Base-by-base conservation (phyloP, 352 stramenopile species). In the Halophytophthora polymorphica region DNA sequence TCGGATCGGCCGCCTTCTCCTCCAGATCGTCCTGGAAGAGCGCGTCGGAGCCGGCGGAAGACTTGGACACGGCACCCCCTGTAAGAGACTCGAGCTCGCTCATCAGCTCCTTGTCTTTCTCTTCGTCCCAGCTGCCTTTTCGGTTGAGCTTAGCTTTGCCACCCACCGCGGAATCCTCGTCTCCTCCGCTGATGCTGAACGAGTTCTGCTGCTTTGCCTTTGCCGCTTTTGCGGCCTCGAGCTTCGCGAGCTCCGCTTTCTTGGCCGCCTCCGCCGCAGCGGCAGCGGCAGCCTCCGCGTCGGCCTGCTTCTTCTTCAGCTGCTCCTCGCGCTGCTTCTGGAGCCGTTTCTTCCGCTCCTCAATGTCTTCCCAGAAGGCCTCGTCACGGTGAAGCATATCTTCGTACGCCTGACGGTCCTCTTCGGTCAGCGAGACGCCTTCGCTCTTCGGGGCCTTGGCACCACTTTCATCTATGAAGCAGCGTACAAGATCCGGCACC, bases 321-420 rank as follows among this genome's bases (percentile, higher is more conserved):
- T 88, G 78, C 28, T 89, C 77, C 45, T 91, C 80, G 23, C 81
- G 80, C 53, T 82, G 58, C 50, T 79, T 83, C 61, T 91, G 73
- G 15, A 91, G 59, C 10, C 82, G 56, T 34, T 72, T 73, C 47
- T 95, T 95, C 23, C 84, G 59, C 31, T 78, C 77, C 54, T 91
- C 84, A 53, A 95, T 95, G 25, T 93, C 84, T 14, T 69, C 73
- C 84, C 84, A 95, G 50, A 95, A 95, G 3, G 77, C 72, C 58
- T 93, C 82, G 51, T 95, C 84, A 12, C 83, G 79, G 47, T 91
- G 78, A 52, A 95, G 66, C 84, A 95, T 95, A 28, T 93, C 80
- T 63, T 95, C 84, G 29, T 95, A 95, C 25, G 82, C 82, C 44
- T 92, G 77, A 12, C 77, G 74, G 54, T 95, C 84, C 57, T 92